Conservation (phyloP, 2,329 filamentous ascomycete genomes). For the Grosmannia huntii region DNA sequence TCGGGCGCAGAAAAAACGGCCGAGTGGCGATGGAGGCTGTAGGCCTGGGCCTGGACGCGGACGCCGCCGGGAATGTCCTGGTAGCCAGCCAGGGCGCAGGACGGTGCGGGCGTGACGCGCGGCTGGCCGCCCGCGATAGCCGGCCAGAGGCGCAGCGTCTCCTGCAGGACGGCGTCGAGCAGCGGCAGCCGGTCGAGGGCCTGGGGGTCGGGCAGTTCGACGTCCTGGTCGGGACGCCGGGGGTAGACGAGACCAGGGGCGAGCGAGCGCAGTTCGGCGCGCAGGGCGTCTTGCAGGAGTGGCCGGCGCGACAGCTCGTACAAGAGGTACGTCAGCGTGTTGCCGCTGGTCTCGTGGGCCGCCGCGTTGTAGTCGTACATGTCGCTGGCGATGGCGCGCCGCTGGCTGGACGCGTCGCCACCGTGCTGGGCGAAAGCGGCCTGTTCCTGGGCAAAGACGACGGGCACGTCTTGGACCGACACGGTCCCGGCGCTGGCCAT, state of each 20-base stretch:
- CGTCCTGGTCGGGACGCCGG: not conserved
- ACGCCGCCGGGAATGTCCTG: not conserved
- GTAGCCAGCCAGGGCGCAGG: not conserved
- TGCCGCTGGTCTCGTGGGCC: slow-evolving; percentile 5
- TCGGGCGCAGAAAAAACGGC: not conserved
- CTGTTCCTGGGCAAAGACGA: not conserved
- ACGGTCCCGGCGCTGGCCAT: not conserved
- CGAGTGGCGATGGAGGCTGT: not conserved
- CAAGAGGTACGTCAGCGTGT: slow-evolving; percentile 4
- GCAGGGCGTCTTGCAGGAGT: not conserved
- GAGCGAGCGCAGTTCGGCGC: not conserved
- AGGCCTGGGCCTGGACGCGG: not conserved
- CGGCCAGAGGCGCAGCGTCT: not conserved
- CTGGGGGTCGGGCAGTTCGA: not conserved
- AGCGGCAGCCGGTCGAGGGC: slow-evolving; percentile 2
- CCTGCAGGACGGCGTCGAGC: slow-evolving; percentile 3
- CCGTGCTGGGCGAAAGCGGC: not conserved
- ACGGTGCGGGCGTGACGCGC: not conserved
- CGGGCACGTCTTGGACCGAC: not conserved
- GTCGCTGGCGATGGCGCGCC: slow-evolving; percentile 1
- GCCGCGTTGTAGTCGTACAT: slow-evolving; percentile 2
- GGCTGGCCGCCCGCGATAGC: not conserved
- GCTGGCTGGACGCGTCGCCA: too few species aligned
- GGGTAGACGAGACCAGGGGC: not conserved
- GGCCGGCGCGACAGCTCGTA: slow-evolving; percentile 3